Base-by-base conservation (phyloP, 306 rosid species). In the Trifolium subterraneum region DNA sequence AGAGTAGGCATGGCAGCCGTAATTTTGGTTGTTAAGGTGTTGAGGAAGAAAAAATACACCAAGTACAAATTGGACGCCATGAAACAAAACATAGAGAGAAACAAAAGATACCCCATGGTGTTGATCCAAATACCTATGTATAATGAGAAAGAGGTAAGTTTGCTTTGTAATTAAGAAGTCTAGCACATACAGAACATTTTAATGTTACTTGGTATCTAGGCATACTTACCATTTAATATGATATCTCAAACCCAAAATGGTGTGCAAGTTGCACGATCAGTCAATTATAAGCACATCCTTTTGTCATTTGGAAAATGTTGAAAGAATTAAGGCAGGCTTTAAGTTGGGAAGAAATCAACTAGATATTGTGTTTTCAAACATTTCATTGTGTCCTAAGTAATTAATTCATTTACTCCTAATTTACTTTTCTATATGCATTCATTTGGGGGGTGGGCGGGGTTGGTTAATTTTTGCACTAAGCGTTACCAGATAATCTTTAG, bases 81-180 rank as follows among this genome's bases (percentile, higher is more conserved):
- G 74, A 84, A 74, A 75, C 82, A 80, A 63, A 78, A 66, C 64
- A 62, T 81, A 38, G 84, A 84, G 83, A 76, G 78, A 78, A 78
- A 44, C 82, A 70, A 75, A 68, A 74, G 36, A 81, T 78, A 74
- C 65, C 88, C 91, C 14, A 56, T 18, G 76, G 88, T 87, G 66
- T 68, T 87, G 80, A 74, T 87, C 82, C 88, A 87, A 77, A 87
- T 84, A 62, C 91, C 88, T 7, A 84, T 84, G 91, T 87, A 55
- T 64, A 84, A 87, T 23, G 91, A 87, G 84, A 87, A 83, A 83
- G 91, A 87, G 91, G 88, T 87, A 80, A 15, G 42, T 10, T 69
- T 74, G 38, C 78, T 48, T 66, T 50, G 60, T 39, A 64, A 68
- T 36, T 39, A 47, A 45, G 14, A 54, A 66, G 41, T 12, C 54